phyloP scores from a whole-genome alignment of 208 protist species.

The Plasmodiophora brassicae region DNA sequence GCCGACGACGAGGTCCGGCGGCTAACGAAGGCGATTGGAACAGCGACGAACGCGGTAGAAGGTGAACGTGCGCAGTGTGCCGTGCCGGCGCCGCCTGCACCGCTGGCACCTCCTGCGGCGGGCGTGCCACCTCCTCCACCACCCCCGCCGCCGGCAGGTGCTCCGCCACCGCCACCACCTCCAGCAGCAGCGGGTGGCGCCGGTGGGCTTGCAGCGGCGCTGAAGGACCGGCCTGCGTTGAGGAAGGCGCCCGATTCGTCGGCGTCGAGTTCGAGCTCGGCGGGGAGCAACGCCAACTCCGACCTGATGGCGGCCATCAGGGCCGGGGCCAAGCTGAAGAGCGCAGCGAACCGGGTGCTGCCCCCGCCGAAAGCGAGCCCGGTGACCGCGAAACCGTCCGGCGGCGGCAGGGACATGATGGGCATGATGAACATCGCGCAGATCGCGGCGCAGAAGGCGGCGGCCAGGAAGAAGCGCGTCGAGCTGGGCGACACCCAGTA shows the following conservation, averaged over 20 bases:
- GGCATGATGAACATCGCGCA: slow-evolving; percentile 27
- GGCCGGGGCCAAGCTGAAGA: slow-evolving; percentile 1
- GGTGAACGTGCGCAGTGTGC: too few species aligned
- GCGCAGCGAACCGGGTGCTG: neutral
- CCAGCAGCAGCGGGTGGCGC: neutral
- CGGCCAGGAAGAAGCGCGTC: neutral
- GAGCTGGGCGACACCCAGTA: too few species aligned
- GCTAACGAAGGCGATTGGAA: too few species aligned
- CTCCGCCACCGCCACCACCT: neutral
- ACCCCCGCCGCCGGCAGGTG: neutral
- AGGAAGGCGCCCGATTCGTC: neutral
- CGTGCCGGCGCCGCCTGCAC: too few species aligned
- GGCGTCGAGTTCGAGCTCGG: neutral
- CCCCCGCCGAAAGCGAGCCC: neutral
- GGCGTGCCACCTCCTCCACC: neutral
- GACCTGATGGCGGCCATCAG: neutral
- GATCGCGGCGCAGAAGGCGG: slow-evolving; percentile 21
- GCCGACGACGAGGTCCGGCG: too few species aligned
- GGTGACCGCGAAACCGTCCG: neutral
- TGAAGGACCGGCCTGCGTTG: neutral
- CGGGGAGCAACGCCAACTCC: neutral
- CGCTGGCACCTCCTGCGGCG: neutral
- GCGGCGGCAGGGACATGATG: neutral
- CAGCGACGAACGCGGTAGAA: too few species aligned
- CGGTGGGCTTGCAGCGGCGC: neutral